Base-by-base conservation (phyloP, 2,329 filamentous ascomycete species). In the Colletotrichum tabaci region DNA sequence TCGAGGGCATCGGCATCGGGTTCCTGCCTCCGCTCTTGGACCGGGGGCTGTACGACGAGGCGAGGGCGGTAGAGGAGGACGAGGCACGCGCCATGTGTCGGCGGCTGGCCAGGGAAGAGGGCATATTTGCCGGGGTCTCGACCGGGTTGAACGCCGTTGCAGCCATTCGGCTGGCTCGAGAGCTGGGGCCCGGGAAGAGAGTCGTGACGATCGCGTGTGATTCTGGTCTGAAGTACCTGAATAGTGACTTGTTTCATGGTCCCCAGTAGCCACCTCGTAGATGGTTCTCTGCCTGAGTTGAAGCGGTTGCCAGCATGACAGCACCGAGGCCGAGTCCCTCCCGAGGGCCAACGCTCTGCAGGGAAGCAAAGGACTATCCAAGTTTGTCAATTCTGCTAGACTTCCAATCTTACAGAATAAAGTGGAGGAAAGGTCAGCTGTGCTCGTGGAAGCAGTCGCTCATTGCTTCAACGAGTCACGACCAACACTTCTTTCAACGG, bases 191-290 rank as follows among this genome's bases (percentile, higher is more conserved):
- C 13, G 55, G 67, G 0, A 73, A 67, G 46, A 56, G 6, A 1
- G 57, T 67, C 5, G 40, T 73, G 3, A 65, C 67, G 4, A 46
- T 73, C 23, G 67, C 62, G 13, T 71, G 67, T 44, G 67, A 71
- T 47, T 50, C 71, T 2, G 50, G 62, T 4, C 18, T 72, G 4
- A 72, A 70, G 42, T 72, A 72, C 38, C 23, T 70, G 50, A 49
- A 49, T 18, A 55, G 67, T 7, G 8, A 42, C 23, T 5, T 65
- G 8, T 69, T 64, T 26, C 82, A 80, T 23, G 7, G 8, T 0
- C 26, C 26, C 1, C 6, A 38, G 5, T 18, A 61, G 7, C 52
- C n/a, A 35, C 4, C 6, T n/a, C 8, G 3, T 13, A 38, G 10
- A 30, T 18, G 10, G 10, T 16, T 5, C 0, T 52, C 8, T 35